These are phyloP conservation scores for Penicillium sclerotigenum DNA, from an alignment of 2,329 filamentous ascomycete genomes.

Conservation along the genomic window DNA sequence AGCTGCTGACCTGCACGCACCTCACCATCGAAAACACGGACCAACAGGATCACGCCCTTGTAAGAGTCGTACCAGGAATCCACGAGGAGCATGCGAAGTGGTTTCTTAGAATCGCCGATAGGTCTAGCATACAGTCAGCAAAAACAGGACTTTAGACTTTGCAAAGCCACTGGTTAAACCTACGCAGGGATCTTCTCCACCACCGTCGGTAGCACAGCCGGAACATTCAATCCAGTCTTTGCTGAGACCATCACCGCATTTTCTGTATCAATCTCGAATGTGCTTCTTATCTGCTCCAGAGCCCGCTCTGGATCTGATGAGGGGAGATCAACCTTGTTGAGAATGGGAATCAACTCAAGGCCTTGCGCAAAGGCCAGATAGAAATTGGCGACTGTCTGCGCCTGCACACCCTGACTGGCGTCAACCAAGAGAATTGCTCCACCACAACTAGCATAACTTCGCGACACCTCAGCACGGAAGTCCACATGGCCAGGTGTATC, in stretches of 20 bases:
- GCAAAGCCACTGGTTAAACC: slow-evolving; percentile 20
- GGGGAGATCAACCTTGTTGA: slow-evolving; percentile 95
- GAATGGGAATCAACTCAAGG: slow-evolving; percentile 78
- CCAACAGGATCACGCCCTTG: slow-evolving; percentile 85
- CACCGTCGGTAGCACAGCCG: slow-evolving; percentile 76
- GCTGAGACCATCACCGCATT: slow-evolving; percentile 79
- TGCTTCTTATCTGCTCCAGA: slow-evolving; percentile 77
- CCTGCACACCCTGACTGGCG: slow-evolving; percentile 93
- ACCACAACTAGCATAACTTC: slow-evolving; percentile 93
- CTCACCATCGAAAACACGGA: slow-evolving; percentile 85
- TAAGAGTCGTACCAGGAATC: slow-evolving; percentile 99
- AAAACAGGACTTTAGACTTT: neutral
- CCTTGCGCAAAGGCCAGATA: slow-evolving; percentile 94
- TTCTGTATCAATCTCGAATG: slow-evolving; percentile 81
- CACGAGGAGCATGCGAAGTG: slow-evolving; percentile 80
- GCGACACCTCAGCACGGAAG: slow-evolving; percentile 91
- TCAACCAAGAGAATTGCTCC: slow-evolving; percentile 90
- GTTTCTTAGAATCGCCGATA: slow-evolving; percentile 66
- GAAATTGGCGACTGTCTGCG: slow-evolving; percentile 97
- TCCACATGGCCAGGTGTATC: slow-evolving; percentile 98
- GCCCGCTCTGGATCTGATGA: slow-evolving; percentile 84
- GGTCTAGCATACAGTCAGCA: slow-evolving; percentile 49
- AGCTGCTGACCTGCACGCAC: slow-evolving; percentile 79
- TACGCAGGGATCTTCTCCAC: slow-evolving; percentile 75
- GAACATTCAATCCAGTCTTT: slow-evolving; percentile 88